Percentiles rank a stretch among this genome's conserved stretches.
These are phyloP conservation scores for Eruca vesicaria DNA, from an alignment of 441 rosid species.

Conservation along the genomic window DNA sequence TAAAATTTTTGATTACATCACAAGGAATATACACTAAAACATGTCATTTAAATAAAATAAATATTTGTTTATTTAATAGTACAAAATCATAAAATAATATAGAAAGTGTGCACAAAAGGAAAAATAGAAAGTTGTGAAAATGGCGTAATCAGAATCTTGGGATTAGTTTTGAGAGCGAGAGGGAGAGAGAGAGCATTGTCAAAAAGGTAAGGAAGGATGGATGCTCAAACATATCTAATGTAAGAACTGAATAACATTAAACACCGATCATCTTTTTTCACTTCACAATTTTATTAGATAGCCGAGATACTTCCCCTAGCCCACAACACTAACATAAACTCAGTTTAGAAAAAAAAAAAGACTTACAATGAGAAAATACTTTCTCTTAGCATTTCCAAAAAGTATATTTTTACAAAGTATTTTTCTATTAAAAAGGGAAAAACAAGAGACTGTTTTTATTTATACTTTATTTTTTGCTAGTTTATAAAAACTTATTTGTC, in stretches of 20 bases:
- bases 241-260: too few relatives aligned
- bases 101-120: too few relatives aligned
- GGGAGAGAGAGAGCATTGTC: not conserved
- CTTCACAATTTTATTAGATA: not conserved
- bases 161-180: not conserved
- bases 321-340: not conserved
- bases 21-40: not conserved
- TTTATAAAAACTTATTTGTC: not conserved
- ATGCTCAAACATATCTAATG: too few relatives aligned
- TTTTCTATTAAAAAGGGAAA: not conserved
- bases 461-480: not conserved
- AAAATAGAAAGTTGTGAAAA: not conserved
- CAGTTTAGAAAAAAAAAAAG: not conserved
- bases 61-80: too few relatives aligned
- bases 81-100: not conserved
- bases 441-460: not conserved
- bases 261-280: not conserved
- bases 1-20: not conserved
- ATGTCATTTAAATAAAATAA: not conserved
- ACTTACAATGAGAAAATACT: not conserved
- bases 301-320: not conserved
- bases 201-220: too few relatives aligned
- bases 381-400: not conserved
- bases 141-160: constrained; percentile 9
- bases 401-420: not conserved